phyloP scores from a whole-genome alignment of 345 rosid species.

The Arabis hirsuta region DNA sequence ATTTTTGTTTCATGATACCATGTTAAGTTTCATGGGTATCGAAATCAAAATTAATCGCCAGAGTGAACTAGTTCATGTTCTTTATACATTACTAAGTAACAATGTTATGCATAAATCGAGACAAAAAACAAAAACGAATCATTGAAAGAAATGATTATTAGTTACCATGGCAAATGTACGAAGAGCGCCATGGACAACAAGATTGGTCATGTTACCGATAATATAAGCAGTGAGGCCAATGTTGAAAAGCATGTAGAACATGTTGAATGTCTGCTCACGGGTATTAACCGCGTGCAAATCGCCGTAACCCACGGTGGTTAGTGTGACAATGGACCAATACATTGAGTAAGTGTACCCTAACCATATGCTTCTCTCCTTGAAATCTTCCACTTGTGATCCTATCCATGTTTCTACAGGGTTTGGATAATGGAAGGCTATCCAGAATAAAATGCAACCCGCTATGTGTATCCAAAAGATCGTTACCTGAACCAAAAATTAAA shows the following conservation, averaged over 20 bases:
- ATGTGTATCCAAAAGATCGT: constrained; percentile 76
- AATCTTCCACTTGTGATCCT: constrained; percentile 57
- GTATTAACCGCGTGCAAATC: constrained; percentile 77
- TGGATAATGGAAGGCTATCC: constrained; percentile 67
- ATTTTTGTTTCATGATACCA: not conserved
- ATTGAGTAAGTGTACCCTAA: constrained; percentile 87
- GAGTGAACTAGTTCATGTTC: no score
- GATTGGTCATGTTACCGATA: constrained; percentile 95
- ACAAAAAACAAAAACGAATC: no score
- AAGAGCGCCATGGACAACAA: constrained; percentile 73
- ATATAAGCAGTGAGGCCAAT: constrained; percentile 86
- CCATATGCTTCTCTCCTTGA: constrained; percentile 75
- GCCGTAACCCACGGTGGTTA: constrained; percentile 91
- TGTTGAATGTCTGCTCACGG: constrained; percentile 74
- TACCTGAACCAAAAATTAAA: constrained; percentile 53
- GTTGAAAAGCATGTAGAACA: constrained; percentile 87
- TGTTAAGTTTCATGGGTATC: not conserved
- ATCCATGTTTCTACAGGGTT: constrained; percentile 65
- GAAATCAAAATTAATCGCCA: not conserved
- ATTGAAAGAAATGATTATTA: not conserved
- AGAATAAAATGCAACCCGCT: constrained; percentile 84
- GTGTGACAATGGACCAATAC: constrained; percentile 94
- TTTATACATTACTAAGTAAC: no score
- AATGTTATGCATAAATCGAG: no score
- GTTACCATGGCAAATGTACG: constrained; percentile 75